Evolutionary conservation across 495 filamentous ascomycete genomes (phyloP), one percentile per base, ranked within the genome.

Genomic region (Penicillium taxi): DNA sequence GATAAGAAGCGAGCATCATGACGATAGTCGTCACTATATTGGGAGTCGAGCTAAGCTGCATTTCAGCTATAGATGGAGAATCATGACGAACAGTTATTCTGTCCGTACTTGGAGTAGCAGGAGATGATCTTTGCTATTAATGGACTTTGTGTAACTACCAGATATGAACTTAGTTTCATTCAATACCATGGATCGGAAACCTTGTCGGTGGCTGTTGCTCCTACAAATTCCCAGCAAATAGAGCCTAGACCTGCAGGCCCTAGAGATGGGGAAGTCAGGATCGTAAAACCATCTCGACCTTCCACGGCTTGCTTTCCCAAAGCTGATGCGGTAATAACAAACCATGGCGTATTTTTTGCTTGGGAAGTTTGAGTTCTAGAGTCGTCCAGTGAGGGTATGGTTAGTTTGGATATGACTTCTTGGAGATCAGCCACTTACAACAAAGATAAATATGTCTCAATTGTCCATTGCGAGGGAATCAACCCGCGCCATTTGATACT

Each of bases 401-500:
- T 47, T 35, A 50, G 42, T n/a, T 17, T 14, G 14, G 7, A 6
- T 13, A 32, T 14, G 23, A 8, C n/a, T 16, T 9, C 21, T 27
- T 9, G 9, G 13, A 16, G 15, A 8, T 15, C n/a, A 19, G 17
- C 14, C 25, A 55, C 66, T 58, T 50, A 74, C 70, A 63, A 36
- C n/a, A 69, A 26, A 24, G 36, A 35, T 4, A 64, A 30, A 9
- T 73, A 59, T 16, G 73, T 23, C 9, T 57, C 31, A 39, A 50
- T 59, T 7, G 65, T 53, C 70, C 70, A 74, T 4, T 31, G 41
- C 2, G 59, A 37, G 4, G 63, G 55, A 28, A 73, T 59, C 12
- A 72, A 31, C 0, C 67, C 70, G n/a, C 59, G 55, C 71, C 71
- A 74, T 41, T 56, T 62, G 17, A 74, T 35, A 13, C 48, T 59